Evolutionary conservation across 2,329 filamentous ascomycete species (phyloP).

Genomic region (Trichoderma arundinaceum): DNA sequence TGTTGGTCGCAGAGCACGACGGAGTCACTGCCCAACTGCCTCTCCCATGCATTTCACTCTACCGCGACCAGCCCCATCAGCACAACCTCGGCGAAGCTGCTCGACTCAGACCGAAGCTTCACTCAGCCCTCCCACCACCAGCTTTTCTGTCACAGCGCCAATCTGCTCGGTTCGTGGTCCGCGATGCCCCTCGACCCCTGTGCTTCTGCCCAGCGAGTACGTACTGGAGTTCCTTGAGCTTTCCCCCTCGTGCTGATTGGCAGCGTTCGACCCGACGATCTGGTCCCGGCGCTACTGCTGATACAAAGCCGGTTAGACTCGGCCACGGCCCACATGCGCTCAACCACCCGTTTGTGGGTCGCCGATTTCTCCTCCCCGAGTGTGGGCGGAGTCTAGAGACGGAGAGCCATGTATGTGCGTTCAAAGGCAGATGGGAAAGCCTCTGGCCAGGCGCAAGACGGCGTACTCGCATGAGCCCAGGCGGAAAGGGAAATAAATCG

Average conservation of each 20-base stretch:
- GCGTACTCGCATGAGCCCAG: neutral
- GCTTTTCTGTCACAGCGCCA: conserved; percentile 25
- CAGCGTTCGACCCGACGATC: conserved; percentile 40
- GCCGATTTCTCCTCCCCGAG: conserved; percentile 22
- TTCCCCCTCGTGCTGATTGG: conserved; percentile 32
- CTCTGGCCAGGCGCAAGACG: neutral
- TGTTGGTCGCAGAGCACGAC: conserved; percentile 20
- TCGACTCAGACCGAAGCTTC: neutral
- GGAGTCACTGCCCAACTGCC: conserved; percentile 2
- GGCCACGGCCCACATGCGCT: conserved; percentile 35
- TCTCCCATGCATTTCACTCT: conserved; percentile 8
- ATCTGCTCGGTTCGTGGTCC: conserved; percentile 30
- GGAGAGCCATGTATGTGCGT: neutral
- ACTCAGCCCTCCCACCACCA: conserved; percentile 1
- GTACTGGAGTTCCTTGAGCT: conserved; percentile 2
- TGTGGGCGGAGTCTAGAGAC: too few relatives aligned
- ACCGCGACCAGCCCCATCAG: conserved; percentile 3
- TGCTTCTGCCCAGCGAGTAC: neutral
- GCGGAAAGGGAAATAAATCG: conserved; percentile 16
- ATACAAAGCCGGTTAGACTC: conserved; percentile 39
- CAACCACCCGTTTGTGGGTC: conserved; percentile 25
- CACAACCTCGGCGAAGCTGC: conserved; percentile 19
- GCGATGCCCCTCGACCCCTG: conserved; percentile 27
- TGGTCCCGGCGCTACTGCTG: conserved; percentile 44
- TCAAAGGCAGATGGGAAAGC: neutral